Evolutionary conservation across 2,329 filamentous ascomycete species (phyloP).

Genomic region (Rutstroemia sydowiana): DNA sequence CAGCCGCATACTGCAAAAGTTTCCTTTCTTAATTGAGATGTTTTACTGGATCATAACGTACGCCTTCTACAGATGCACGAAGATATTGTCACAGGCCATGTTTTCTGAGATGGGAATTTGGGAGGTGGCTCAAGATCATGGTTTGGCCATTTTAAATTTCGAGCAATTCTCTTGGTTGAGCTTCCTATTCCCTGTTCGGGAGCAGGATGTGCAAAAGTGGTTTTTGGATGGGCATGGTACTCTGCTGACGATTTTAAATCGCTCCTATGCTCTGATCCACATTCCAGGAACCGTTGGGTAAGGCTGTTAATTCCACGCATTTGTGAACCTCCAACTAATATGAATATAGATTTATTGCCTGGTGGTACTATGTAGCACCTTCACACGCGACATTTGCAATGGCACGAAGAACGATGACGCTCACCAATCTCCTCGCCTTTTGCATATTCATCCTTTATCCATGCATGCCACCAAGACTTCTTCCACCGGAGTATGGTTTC

Average conservation of each 20-base stretch:
- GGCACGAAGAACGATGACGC: slow-evolving; percentile 42
- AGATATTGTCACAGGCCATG: slow-evolving; percentile 25
- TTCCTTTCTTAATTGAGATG: slow-evolving; percentile 59
- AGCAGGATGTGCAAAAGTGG: slow-evolving; percentile 47
- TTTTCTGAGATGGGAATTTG: slow-evolving; percentile 40
- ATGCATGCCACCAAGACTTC: slow-evolving; percentile 45
- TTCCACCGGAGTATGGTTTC: slow-evolving; percentile 42
- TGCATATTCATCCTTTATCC: slow-evolving; percentile 44
- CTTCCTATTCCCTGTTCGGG: slow-evolving; percentile 45
- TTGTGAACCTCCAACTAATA: not conserved
- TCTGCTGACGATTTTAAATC: slow-evolving; percentile 48
- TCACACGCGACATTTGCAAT: slow-evolving; percentile 39
- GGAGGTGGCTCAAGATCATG: slow-evolving; percentile 48
- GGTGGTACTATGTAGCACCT: slow-evolving; percentile 54
- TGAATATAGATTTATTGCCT: slow-evolving; percentile 49
- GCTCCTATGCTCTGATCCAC: slow-evolving; percentile 51
- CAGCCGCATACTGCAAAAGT: slow-evolving; percentile 57
- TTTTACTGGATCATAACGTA: slow-evolving; percentile 56
- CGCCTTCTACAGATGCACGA: slow-evolving; percentile 27
- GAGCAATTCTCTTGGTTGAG: slow-evolving; percentile 43
- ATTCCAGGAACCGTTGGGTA: slow-evolving; percentile 54
- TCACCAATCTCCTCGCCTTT: slow-evolving; percentile 47
- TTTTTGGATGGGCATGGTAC: slow-evolving; percentile 47
- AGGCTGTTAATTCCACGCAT: slow-evolving; percentile 12
- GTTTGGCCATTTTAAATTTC: slow-evolving; percentile 46